phyloP scores from a whole-genome alignment of 805 yeast genomes.

The Saccharomycopsis capsularis region DNA sequence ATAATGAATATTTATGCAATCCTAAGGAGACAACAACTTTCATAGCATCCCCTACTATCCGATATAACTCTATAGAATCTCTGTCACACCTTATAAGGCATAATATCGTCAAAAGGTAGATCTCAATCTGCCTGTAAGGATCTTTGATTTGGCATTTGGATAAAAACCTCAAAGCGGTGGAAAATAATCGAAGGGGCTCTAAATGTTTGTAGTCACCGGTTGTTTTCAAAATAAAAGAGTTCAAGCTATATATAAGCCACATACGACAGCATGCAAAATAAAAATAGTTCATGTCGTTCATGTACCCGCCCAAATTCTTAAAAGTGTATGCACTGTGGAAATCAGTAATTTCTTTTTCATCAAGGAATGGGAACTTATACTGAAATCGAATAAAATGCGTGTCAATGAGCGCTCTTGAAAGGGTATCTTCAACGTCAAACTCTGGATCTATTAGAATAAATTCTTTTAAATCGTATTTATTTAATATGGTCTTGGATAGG shows the following conservation, averaged over 20 bases:
- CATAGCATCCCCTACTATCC: constrained; percentile 48
- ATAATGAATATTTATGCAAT: constrained; percentile 33
- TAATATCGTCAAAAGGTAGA: constrained; percentile 44
- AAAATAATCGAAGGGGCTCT: constrained; percentile 48
- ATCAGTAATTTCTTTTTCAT: constrained; percentile 43
- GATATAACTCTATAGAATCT: constrained; percentile 48
- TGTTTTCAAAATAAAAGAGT: constrained; percentile 46
- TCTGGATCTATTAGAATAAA: constrained; percentile 44
- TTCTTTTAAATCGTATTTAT: constrained; percentile 41
- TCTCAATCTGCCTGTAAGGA: constrained; percentile 37
- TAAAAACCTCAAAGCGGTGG: constrained; percentile 53
- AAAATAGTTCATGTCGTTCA: constrained; percentile 37
- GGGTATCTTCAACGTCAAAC: constrained; percentile 42
- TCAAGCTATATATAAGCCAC: constrained; percentile 48
- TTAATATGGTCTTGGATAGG: constrained; percentile 35
- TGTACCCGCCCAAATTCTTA: constrained; percentile 29
- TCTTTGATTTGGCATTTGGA: constrained; percentile 38
- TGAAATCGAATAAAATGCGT: constrained; percentile 51
- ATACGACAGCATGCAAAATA: constrained; percentile 49
- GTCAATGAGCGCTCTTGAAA: constrained; percentile 45
- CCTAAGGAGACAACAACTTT: constrained; percentile 34
- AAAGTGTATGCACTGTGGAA: constrained; percentile 44
- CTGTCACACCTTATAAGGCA: constrained; percentile 55
- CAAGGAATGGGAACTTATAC: constrained; percentile 49
- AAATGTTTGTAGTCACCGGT: constrained; percentile 52